phyloP scores from a whole-genome alignment of 768 basidiomycete species.

The Boletales sp. region DNA sequence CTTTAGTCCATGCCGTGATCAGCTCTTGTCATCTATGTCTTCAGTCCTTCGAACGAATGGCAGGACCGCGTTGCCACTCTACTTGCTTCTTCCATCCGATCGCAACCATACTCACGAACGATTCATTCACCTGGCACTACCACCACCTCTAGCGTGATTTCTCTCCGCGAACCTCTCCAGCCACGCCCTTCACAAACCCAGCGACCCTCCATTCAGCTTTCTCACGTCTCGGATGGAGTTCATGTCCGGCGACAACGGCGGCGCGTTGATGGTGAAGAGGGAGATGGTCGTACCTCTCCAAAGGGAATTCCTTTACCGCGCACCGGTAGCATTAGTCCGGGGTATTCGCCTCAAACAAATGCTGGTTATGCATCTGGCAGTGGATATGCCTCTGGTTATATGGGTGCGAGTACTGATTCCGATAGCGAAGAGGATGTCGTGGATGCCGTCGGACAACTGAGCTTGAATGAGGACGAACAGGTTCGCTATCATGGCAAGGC shows the following conservation, averaged over 20 bases:
- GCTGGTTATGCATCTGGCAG: slow-evolving; percentile 11
- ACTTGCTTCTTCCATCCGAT: slow-evolving; percentile 20
- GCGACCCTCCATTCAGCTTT: slow-evolving; percentile 9
- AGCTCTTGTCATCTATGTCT: slow-evolving; percentile 1
- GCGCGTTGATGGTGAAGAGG: slow-evolving; percentile 34
- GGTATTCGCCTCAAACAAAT: slow-evolving; percentile 14
- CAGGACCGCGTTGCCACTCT: slow-evolving; percentile 56
- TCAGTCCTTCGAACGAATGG: slow-evolving; percentile 80
- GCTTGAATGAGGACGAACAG: slow-evolving; percentile 82
- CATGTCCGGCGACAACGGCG: slow-evolving; percentile 48
- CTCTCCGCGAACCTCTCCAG: slow-evolving; percentile 13
- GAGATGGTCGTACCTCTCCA: slow-evolving; percentile 6
- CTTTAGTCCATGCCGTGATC: background rate
- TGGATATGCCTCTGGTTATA: slow-evolving; percentile 24
- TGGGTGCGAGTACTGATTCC: slow-evolving; percentile 31
- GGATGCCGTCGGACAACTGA: slow-evolving; percentile 81
- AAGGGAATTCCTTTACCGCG: slow-evolving; percentile 2
- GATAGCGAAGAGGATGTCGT: slow-evolving; percentile 46
- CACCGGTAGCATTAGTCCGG: slow-evolving; percentile 17
- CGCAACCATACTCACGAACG: slow-evolving; percentile 2
- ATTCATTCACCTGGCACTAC: background rate
- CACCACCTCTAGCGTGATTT: slow-evolving; percentile 3
- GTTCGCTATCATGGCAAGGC: slow-evolving; percentile 86
- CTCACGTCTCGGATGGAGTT: slow-evolving; percentile 19
- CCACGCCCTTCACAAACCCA: slow-evolving; percentile 5